These are phyloP conservation scores for Entamoeba invadens DNA, from an alignment of 208 protist species.

Conservation along the genomic window DNA sequence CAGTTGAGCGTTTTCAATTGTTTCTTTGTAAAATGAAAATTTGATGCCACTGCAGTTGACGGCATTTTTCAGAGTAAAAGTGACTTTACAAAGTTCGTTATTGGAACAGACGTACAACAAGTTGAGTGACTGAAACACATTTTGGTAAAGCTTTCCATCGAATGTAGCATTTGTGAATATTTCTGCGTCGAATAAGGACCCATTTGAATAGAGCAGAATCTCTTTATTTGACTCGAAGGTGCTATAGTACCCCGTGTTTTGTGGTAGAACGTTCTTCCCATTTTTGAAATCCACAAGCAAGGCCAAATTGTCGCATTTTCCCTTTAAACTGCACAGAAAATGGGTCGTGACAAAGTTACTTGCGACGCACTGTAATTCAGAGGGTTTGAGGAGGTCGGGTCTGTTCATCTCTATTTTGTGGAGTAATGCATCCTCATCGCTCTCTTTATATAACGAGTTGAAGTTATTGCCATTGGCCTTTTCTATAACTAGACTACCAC, in stretches of 20 bases:
- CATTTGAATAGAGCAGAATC: not conserved
- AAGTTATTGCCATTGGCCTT: not conserved
- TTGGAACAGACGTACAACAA: not conserved
- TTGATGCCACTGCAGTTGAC: not conserved
- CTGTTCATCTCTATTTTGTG: not conserved
- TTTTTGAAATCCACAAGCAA: not conserved
- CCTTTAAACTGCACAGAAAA: not conserved
- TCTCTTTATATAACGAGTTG: not conserved
- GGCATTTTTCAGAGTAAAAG: not conserved
- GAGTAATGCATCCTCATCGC: not conserved
- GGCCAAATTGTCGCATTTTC: not conserved
- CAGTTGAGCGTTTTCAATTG: not conserved
- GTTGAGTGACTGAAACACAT: not conserved
- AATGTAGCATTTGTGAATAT: not conserved
- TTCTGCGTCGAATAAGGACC: not conserved
- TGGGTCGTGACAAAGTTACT: not conserved
- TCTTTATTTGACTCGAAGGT: not conserved
- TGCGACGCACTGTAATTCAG: not conserved
- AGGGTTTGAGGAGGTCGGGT: not conserved
- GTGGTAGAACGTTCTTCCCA: not conserved
- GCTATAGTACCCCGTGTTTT: not conserved
- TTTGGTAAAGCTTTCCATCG: not conserved
- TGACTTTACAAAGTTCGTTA: not conserved
- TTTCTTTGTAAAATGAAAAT: not conserved
- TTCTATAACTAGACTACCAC: not conserved